Base-by-base conservation (phyloP, 1,284 basidiomycete species). In the Cerioporus squamosus region DNA sequence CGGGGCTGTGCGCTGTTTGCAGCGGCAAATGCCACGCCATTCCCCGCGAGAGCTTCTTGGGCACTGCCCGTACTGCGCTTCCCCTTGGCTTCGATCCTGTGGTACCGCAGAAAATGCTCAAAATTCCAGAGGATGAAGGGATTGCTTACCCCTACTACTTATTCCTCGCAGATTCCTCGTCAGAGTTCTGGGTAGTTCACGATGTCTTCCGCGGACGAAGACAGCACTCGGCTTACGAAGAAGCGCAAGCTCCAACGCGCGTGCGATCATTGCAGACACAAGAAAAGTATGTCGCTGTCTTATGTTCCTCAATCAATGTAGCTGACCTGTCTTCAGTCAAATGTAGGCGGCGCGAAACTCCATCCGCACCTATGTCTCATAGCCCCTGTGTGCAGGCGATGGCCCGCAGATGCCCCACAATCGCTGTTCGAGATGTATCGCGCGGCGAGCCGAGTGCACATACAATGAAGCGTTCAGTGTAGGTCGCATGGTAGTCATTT, bases 381-480 rank as follows among this genome's bases (percentile, higher is more conserved):
- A n/a, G 33, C 40, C 23, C 22, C 31, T 18, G 9, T 36, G 6
- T 7, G 22, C 39, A 70, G 69, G 69, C 54, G 69, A 70, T 63
- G 68, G 69, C n/a, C 65, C 62, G 2, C 60, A 64, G 43, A 87
- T 84, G 82, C 82, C 81, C 4, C 80, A 80, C 15, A 85, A 85
- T 58, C 75, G 79, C 57, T 95, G 93, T 69, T 88, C 91, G 0
- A 92, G 91, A 68, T 94, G 93, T 69, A 75, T 83, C n/a, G 81
- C 90, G 5, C 88, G 86, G 65, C 85, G 78, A 56, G 79, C 84
- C 18, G 86, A 90, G 2, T 94, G 91, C 73, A 91, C 88, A 0
- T 94, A 92, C 70, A 76, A 90, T 42, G 87, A 89, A 66, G 82
- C 83, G 2, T 83, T 86, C 36, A 71, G 22, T 1, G 40, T 42